phyloP scores from a whole-genome alignment of 208 protist species.

The Borovskyia barvae region DNA sequence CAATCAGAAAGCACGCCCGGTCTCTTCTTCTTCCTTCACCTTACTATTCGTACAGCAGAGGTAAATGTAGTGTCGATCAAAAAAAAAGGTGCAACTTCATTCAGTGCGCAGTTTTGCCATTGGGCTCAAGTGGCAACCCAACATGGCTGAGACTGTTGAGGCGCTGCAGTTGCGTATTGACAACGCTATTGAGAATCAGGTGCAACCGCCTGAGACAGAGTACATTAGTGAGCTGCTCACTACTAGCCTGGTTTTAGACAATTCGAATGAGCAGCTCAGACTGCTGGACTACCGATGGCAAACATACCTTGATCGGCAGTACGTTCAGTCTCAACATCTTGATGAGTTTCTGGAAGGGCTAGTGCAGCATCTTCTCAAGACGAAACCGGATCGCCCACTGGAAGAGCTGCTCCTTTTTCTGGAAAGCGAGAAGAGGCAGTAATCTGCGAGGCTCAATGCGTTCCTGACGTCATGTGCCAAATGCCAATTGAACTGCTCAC shows the following conservation, averaged over 20 bases:
- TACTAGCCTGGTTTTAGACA: conserved; percentile 13
- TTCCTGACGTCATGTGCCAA: not conserved
- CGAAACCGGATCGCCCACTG: conserved; percentile 49
- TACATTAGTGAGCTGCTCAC: conserved; percentile 27
- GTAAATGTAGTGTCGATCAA: no score
- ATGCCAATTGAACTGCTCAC: not conserved
- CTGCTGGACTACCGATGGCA: conserved; percentile 66
- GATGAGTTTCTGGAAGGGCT: conserved; percentile 54
- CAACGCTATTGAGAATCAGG: conserved; percentile 25
- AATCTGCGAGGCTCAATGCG: not conserved
- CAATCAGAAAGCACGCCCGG: no score
- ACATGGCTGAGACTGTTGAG: conserved; percentile 12
- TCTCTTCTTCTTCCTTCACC: no score
- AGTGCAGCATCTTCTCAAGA: conserved; percentile 35
- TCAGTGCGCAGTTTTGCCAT: no score
- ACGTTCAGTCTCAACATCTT: conserved; percentile 38
- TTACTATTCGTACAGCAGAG: no score
- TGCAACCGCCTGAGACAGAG: conserved; percentile 20
- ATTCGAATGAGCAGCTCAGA: conserved; percentile 31
- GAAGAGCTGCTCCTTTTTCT: conserved; percentile 47
- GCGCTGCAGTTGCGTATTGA: conserved; percentile 20
- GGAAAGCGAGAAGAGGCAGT: conserved; percentile 23
- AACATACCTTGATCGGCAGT: conserved; percentile 48
- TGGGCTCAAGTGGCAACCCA: no score
- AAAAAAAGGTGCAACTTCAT: no score